Conservation (phyloP, 176 grass and related monocot species). For the Echinochloa phyllopogon region DNA sequence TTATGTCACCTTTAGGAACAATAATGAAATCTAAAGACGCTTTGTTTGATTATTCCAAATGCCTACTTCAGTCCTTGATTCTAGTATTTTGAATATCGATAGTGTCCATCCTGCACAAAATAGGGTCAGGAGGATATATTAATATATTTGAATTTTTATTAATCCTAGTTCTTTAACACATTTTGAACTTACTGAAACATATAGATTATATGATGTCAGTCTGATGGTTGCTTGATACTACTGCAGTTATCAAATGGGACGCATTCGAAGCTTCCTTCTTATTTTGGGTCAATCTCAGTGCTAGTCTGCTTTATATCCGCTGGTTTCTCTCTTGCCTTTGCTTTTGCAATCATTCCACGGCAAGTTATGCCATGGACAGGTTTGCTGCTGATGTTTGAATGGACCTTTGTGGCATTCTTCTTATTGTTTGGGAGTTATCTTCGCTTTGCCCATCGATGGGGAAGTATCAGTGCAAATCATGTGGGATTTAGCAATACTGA, state of each 20-base stretch:
- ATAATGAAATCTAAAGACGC: not conserved
- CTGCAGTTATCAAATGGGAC: constrained; percentile 65
- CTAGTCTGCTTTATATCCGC: constrained; percentile 63
- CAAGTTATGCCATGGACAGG: constrained; percentile 92
- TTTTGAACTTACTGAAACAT: not conserved
- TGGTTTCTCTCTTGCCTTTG: constrained; percentile 66
- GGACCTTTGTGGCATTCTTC: constrained; percentile 77
- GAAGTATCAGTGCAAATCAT: constrained; percentile 62
- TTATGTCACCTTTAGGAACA: constrained; percentile 12
- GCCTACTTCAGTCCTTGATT: not conserved
- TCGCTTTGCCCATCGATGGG: constrained; percentile 66
- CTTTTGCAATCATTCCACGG: constrained; percentile 72
- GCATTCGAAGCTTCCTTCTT: constrained; percentile 65
- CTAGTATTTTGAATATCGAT: constrained; percentile 23
- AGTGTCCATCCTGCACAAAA: not conserved
- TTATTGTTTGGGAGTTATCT: constrained; percentile 77
- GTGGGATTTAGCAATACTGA: constrained; percentile 40
- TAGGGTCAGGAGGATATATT: not conserved
- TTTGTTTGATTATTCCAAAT: not conserved
- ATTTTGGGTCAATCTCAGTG: constrained; percentile 64
- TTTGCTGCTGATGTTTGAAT: constrained; percentile 81
- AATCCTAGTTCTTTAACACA: not conserved
- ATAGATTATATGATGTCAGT: constrained; percentile 26
- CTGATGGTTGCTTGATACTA: constrained; percentile 28
- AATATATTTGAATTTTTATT: constrained; percentile 28